Percentiles rank a stretch among this genome's conserved stretches.
Conservation (phyloP, 441 rosid genomes). For the Populus hybrid region DNA sequence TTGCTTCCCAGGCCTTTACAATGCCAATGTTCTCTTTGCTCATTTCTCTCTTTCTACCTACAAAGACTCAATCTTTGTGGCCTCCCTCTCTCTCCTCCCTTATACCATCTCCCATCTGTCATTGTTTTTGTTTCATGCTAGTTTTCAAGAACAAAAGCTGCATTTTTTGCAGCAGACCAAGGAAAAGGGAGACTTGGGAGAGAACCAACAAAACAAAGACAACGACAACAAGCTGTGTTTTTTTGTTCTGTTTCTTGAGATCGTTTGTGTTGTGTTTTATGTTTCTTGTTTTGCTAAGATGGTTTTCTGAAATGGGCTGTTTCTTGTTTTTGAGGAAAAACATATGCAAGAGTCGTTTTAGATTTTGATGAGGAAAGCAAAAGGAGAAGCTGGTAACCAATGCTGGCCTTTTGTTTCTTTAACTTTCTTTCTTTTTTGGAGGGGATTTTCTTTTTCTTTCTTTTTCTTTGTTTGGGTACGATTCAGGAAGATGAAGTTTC, state of each 20-base stretch:
- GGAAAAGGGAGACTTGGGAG: constrained; percentile 8
- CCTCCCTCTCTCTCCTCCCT: constrained; percentile 1
- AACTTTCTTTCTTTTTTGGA: constrained; percentile 18
- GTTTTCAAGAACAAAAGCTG: constrained; percentile 20
- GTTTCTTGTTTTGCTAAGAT: neutral
- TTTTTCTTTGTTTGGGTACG: constrained; percentile 24
- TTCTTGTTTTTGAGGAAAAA: constrained; percentile 15
- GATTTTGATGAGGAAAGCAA: constrained; percentile 36
- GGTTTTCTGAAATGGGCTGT: constrained; percentile 14
- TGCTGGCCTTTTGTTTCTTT: constrained; percentile 2
- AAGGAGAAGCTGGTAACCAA: constrained; percentile 22
- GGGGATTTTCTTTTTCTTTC: neutral
- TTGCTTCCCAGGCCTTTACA: constrained; percentile 52
- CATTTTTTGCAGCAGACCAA: constrained; percentile 20
- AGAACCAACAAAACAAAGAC: constrained; percentile 18
- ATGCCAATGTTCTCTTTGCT: constrained; percentile 49
- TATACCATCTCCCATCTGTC: neutral
- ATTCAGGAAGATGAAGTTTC: constrained; percentile 27
- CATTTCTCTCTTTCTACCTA: constrained; percentile 26
- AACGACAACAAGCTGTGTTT: constrained; percentile 15
- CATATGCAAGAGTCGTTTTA: constrained; percentile 18
- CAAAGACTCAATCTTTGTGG: constrained; percentile 5
- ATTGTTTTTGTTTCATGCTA: neutral
- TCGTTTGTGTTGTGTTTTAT: neutral
- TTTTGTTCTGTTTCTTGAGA: neutral